Conservation (phyloP, 768 basidiomycete genomes). For the Mycena indigotica region DNA sequence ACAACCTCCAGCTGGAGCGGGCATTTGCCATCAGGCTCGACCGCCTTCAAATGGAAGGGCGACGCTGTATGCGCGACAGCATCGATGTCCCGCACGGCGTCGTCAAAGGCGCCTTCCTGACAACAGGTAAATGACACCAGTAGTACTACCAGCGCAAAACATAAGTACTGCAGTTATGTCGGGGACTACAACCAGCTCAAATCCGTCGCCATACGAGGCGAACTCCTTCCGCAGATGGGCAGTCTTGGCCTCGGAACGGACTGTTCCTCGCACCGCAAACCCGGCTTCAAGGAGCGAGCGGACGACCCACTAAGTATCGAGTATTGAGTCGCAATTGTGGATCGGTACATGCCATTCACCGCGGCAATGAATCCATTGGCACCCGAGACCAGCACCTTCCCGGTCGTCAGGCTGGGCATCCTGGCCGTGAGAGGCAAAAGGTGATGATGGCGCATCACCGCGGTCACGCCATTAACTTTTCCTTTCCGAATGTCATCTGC, state of each 20-base stretch:
- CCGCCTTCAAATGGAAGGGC: constrained; percentile 54
- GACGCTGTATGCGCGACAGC: constrained; percentile 73
- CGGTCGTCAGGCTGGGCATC: constrained; percentile 34
- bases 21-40: constrained; percentile 28
- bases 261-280: constrained; percentile 66
- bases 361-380: constrained; percentile 63
- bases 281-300: constrained; percentile 59
- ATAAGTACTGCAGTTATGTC: constrained; percentile 54
- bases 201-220: constrained; percentile 52
- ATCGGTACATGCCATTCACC: neutral
- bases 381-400: constrained; percentile 53
- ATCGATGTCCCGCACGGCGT: constrained; percentile 75
- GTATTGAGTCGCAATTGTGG: neutral
- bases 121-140: constrained; percentile 24
- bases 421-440: neutral
- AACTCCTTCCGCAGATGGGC: constrained; percentile 58
- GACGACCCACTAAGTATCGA: constrained; percentile 50
- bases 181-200: constrained; percentile 67
- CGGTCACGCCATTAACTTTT: too few relatives aligned
- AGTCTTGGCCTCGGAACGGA: constrained; percentile 62
- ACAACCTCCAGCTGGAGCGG: neutral
- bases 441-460: too few relatives aligned
- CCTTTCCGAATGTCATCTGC: too few relatives aligned
- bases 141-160: neutral
- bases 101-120: constrained; percentile 77